Evolutionary conservation across 495 filamentous ascomycete species (phyloP).

Genomic region (Penicillium flavigenum): DNA sequence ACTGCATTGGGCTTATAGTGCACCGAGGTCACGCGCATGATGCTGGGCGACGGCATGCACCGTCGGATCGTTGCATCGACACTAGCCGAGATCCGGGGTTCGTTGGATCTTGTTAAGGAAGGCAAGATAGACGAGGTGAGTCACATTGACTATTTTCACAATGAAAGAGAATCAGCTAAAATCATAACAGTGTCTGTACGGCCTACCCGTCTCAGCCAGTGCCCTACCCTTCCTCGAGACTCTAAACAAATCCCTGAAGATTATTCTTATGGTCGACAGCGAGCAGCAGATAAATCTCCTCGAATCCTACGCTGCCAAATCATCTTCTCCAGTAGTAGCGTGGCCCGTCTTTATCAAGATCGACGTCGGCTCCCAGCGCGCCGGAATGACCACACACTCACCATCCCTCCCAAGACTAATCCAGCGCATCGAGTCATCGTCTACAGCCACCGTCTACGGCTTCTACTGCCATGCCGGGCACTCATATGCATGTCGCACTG

Average conservation of each 20-base stretch:
- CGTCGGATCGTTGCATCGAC: constrained; percentile 37
- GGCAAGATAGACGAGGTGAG: constrained; percentile 36
- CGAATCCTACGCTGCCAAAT: constrained; percentile 21
- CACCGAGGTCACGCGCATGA: constrained; percentile 34
- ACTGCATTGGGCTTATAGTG: constrained; percentile 18
- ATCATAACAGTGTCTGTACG: constrained; percentile 31
- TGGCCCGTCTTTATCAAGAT: constrained; percentile 36
- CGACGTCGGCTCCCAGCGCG: constrained; percentile 29
- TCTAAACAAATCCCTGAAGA: constrained; percentile 24
- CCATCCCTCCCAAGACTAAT: constrained; percentile 16
- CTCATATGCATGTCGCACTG: constrained; percentile 25
- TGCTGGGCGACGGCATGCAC: constrained; percentile 34
- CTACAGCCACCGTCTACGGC: constrained; percentile 21
- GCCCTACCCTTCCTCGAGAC: constrained; percentile 31
- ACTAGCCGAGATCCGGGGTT: constrained; percentile 31
- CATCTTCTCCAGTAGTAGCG: constrained; percentile 1
- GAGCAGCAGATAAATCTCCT: constrained; percentile 34
- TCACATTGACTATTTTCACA: not conserved
- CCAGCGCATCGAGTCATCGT: constrained; percentile 19
- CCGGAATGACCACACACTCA: constrained; percentile 17
- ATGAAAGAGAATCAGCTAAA: not conserved
- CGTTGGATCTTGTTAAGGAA: constrained; percentile 31
- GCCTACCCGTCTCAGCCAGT: constrained; percentile 33
- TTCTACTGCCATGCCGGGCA: constrained; percentile 32
- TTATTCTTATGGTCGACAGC: constrained; percentile 39